These are phyloP conservation scores for Mycena sanguinolenta DNA, from an alignment of 768 basidiomycete genomes.

Conservation along the genomic window DNA sequence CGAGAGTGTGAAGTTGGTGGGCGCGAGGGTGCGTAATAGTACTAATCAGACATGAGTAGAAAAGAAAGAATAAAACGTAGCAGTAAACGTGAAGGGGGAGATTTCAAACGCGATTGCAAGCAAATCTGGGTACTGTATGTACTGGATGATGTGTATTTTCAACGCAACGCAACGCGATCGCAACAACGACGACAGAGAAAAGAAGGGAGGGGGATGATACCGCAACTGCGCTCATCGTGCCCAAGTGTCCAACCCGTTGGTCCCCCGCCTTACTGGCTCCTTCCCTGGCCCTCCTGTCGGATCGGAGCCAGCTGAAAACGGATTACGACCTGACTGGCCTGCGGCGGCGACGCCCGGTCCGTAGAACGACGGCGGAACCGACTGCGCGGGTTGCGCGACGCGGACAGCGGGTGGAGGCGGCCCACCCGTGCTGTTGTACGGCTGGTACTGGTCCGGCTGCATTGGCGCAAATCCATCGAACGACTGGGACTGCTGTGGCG, in stretches of 20 bases:
- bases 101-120: constrained; percentile 30
- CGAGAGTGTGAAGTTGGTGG: constrained; percentile 15
- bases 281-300: constrained; percentile 50
- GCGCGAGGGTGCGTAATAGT: constrained; percentile 7
- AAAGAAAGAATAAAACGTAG: constrained; percentile 14
- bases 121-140: constrained; percentile 22
- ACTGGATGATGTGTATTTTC: constrained; percentile 34
- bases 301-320: constrained; percentile 52
- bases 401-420: constrained; percentile 41
- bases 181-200: constrained; percentile 2
- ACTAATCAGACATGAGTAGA: constrained; percentile 30
- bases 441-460: constrained; percentile 84
- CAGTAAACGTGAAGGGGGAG: constrained; percentile 7
- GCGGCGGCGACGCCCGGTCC: constrained; percentile 68
- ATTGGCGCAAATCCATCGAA: constrained; percentile 82
- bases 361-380: constrained; percentile 77
- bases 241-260: constrained; percentile 78
- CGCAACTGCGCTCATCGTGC: constrained; percentile 66
- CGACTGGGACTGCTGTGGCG: constrained; percentile 50
- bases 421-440: constrained; percentile 56
- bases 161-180: constrained; percentile 26
- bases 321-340: constrained; percentile 60
- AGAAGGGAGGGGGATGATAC: too few relatives aligned
- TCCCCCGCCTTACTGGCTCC: constrained; percentile 67
- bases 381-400: constrained; percentile 65